A percentile compares a stretch with the other conserved stretches of the same genome.
These are phyloP conservation scores for Delonix regia DNA, from an alignment of 306 rosid species.

Conservation along the genomic window DNA sequence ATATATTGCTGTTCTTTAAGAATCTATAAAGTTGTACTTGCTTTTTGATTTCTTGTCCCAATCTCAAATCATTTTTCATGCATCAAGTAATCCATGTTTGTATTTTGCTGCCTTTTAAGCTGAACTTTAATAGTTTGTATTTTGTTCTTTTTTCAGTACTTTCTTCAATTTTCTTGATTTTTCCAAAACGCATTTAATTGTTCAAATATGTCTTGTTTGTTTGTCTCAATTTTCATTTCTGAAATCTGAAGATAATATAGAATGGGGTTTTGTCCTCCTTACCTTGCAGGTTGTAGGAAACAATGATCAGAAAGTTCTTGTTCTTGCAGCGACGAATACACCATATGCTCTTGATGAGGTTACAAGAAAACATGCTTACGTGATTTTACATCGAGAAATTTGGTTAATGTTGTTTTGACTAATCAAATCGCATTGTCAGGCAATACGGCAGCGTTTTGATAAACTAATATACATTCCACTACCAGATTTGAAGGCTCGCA, in stretches of 20 bases:
- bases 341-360: slow-evolving; percentile 99
- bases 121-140: background rate
- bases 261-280: background rate
- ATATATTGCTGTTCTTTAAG: background rate
- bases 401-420: slow-evolving; percentile 34
- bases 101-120: background rate
- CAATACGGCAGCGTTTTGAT: slow-evolving; percentile 96
- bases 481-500: slow-evolving; percentile 93
- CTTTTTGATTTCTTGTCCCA: background rate
- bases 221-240: background rate
- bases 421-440: slow-evolving; percentile 59
- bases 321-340: slow-evolving; percentile 99
- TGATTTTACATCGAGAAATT: slow-evolving; percentile 9
- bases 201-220: slow-evolving; percentile 6
- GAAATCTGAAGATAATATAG: background rate
- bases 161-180: background rate
- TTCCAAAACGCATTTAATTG: background rate
- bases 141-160: background rate
- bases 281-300: slow-evolving; percentile 52
- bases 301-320: slow-evolving; percentile 96
- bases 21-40: background rate
- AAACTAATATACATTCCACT: slow-evolving; percentile 99
- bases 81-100: background rate
- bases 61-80: background rate
- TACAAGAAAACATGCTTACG: slow-evolving; percentile 31